These are phyloP conservation scores for Candolleomyces eurysporus DNA, from an alignment of 768 basidiomycete species.

Conservation along the genomic window DNA sequence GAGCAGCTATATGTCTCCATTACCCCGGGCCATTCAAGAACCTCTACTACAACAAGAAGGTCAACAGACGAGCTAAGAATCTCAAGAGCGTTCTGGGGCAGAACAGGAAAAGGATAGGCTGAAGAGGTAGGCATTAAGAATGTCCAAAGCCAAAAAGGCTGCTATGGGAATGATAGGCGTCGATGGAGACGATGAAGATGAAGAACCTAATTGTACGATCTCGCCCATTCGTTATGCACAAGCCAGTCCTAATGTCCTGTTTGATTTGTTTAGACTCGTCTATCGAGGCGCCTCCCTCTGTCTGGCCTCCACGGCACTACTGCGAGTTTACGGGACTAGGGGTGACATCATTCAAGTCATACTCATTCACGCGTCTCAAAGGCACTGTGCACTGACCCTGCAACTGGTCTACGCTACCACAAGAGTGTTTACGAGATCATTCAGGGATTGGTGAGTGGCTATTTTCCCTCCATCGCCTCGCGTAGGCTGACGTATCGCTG, in stretches of 20 bases:
- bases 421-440: constrained; percentile 85
- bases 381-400: constrained; percentile 85
- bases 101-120: constrained; percentile 76
- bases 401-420: constrained; percentile 77
- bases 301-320: constrained; percentile 72
- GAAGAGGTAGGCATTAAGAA: constrained; percentile 58
- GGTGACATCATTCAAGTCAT: constrained; percentile 31
- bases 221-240: neutral
- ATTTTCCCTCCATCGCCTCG: neutral
- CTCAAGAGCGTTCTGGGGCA: constrained; percentile 71
- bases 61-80: constrained; percentile 73
- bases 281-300: constrained; percentile 82
- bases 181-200: constrained; percentile 56
- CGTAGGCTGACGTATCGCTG: neutral
- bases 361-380: constrained; percentile 18
- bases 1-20: constrained; percentile 72
- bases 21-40: constrained; percentile 78
- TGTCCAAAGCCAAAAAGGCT: constrained; percentile 41
- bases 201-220: constrained; percentile 66
- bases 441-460: constrained; percentile 58
- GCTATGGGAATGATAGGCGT: constrained; percentile 45
- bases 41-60: constrained; percentile 63
- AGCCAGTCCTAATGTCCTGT: neutral
- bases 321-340: constrained; percentile 88
- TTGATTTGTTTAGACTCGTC: constrained; percentile 54